Base-by-base conservation (phyloP, 1,284 basidiomycete genomes). In the Apiotrichum siamense region DNA sequence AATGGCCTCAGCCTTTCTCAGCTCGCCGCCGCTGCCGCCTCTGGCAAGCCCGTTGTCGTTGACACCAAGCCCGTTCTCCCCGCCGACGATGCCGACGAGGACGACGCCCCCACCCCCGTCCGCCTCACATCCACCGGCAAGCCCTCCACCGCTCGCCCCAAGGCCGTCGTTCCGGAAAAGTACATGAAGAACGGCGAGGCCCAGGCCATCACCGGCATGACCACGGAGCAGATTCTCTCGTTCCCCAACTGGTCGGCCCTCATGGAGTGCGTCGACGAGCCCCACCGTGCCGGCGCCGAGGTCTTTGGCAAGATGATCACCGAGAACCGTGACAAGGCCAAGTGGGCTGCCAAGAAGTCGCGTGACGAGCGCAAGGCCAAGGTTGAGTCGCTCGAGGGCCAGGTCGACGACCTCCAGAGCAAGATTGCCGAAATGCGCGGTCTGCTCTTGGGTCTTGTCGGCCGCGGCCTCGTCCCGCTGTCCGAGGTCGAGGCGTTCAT, bases 281-380 rank as follows among this genome's bases (percentile, higher is more conserved):
- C 46, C 7, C 61, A 61, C 47, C 42, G 57, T 4, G 49, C 53
- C 11, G 59, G 52, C 7, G 67, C 67, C 17, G 49, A 48, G 48
- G 61, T 61, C 35, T 67, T 69, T 47, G 67, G 67, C 51, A 64
- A 69, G 56, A 57, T 61, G 52, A 67, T 69, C 47, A 57, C 59
- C 24, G 63, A 64, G 44, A 62, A 66, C 57, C 64, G 67, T 48
- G 62, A 66, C 58, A 65, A 66, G 55, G 67, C 67, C 45, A 64
- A 63, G 54, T 66, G 65, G 50, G 67, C 67, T 12, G 65, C 67
- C 29, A 67, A 66, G 57, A 67, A 69, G 61, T 65, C 64, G 29
- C 59, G 67, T 31, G 65, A 67, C 50, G 64, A 69, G 52, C 58
- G 63, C 46, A 56, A 63, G 60, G 58, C 57, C 45, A 65, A 67